Conservation (phyloP, 306 rosid species). For the Castanospermum australe region DNA sequence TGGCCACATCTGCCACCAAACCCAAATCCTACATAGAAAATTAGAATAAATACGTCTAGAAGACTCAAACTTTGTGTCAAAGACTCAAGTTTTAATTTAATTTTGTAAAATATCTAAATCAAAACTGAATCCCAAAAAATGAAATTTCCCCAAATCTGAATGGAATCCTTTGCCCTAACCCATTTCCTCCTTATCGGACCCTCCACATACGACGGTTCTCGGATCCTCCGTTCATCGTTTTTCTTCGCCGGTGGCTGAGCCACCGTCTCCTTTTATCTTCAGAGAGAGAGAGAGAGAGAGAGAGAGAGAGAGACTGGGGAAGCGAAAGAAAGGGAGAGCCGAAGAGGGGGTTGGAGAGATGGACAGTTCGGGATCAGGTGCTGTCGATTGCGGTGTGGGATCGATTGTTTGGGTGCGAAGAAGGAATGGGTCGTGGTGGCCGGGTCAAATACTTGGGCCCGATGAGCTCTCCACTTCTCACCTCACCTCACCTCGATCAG, state of each 20-base stretch:
- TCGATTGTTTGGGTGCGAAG: slow-evolving; percentile 53
- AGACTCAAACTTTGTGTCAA: too few relatives aligned
- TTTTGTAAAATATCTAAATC: not conserved
- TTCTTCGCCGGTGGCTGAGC: slow-evolving; percentile 28
- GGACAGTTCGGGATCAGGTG: slow-evolving; percentile 13
- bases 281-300: not conserved
- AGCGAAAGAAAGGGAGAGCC: not conserved
- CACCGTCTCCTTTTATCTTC: not conserved
- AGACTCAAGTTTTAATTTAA: too few relatives aligned
- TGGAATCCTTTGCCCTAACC: slow-evolving; percentile 38
- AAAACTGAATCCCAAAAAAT: slow-evolving; percentile 23
- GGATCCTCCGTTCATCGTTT: slow-evolving; percentile 30
- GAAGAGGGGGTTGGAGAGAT: not conserved
- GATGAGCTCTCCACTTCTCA: slow-evolving; percentile 46
- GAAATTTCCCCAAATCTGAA: slow-evolving; percentile 46
- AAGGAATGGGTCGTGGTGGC: slow-evolving; percentile 60
- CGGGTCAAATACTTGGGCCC: slow-evolving; percentile 45
- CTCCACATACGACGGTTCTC: slow-evolving; percentile 32
- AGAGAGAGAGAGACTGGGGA: not conserved
- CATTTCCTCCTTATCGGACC: slow-evolving; percentile 26
- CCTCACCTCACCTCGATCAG: slow-evolving; percentile 51
- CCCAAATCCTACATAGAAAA: too few relatives aligned
- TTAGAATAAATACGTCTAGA: too few relatives aligned
- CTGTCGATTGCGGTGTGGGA: slow-evolving; percentile 40
- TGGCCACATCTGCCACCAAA: too few relatives aligned